These are phyloP conservation scores for Phytophthora boehmeriae DNA, from an alignment of 352 stramenopile species.

Conservation along the genomic window DNA sequence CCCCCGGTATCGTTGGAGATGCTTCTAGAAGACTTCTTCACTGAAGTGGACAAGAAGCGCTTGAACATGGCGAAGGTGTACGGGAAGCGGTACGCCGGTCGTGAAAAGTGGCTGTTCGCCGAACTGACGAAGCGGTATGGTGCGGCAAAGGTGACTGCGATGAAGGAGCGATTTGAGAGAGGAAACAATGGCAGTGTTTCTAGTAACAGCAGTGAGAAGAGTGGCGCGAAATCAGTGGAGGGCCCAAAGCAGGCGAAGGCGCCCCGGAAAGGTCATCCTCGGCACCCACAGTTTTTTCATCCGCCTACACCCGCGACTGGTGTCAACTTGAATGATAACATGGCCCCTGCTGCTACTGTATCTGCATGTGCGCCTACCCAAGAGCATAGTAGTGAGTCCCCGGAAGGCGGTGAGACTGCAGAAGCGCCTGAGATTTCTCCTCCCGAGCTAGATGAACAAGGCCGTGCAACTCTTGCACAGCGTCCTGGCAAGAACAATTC, in stretches of 20 bases:
- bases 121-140: conserved; percentile 74
- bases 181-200: conserved; percentile 7
- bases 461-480: conserved; percentile 8
- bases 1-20: conserved; percentile 46
- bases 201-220: neutral
- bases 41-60: conserved; percentile 58
- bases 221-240: conserved; percentile 9
- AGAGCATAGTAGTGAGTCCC: neutral
- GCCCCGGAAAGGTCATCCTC: conserved; percentile 28
- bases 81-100: conserved; percentile 64
- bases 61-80: conserved; percentile 73
- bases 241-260: conserved; percentile 17
- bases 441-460: conserved; percentile 3
- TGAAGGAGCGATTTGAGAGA: conserved; percentile 40
- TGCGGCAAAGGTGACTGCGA: conserved; percentile 41
- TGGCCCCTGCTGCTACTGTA: neutral
- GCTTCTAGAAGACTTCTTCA: conserved; percentile 71
- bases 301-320: conserved; percentile 19
- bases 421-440: neutral
- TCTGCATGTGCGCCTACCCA: neutral
- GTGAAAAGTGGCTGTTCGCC: conserved; percentile 69
- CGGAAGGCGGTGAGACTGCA: neutral
- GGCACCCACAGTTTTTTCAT: conserved; percentile 41
- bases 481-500: conserved; percentile 13
- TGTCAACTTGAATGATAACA: conserved; percentile 11